phyloP scores from a whole-genome alignment of 768 basidiomycete species.

The Tulasnella calospora region DNA sequence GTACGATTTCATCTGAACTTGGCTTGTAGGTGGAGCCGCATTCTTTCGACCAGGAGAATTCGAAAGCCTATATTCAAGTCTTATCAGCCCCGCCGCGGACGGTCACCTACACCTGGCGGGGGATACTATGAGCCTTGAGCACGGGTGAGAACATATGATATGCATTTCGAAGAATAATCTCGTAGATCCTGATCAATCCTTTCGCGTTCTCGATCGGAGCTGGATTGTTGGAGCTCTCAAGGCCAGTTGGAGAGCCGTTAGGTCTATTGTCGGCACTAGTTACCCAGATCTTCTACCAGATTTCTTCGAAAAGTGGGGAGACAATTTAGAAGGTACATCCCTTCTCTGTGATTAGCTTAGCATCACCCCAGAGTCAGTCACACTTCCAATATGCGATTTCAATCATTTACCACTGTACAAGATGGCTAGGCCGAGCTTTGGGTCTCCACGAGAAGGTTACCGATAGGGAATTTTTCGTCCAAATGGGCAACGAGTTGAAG shows the following conservation, averaged over 20 bases:
- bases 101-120: slow-evolving; percentile 38
- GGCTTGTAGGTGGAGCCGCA: slow-evolving; percentile 40
- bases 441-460: background rate
- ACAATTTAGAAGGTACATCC: background rate
- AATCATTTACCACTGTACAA: background rate
- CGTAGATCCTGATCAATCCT: background rate
- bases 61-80: slow-evolving; percentile 34
- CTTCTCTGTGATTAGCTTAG: too few species aligned
- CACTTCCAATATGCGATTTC: background rate
- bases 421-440: background rate
- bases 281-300: background rate
- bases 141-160: slow-evolving; percentile 32
- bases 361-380: too few species aligned
- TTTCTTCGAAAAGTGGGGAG: background rate
- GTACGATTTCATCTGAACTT: background rate
- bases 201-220: background rate
- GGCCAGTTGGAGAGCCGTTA: slow-evolving; percentile 31
- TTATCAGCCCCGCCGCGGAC: slow-evolving; percentile 37
- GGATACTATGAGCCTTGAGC: slow-evolving; percentile 40
- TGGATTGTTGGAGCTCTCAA: slow-evolving; percentile 44
- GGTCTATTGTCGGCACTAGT: background rate
- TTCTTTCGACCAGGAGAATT: slow-evolving; percentile 44
- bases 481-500: background rate
- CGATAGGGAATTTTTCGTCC: background rate
- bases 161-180: too few species aligned